Evolutionary conservation across 2,329 filamentous ascomycete species (phyloP).

Genomic region (Paracoccidioides brasiliensis): DNA sequence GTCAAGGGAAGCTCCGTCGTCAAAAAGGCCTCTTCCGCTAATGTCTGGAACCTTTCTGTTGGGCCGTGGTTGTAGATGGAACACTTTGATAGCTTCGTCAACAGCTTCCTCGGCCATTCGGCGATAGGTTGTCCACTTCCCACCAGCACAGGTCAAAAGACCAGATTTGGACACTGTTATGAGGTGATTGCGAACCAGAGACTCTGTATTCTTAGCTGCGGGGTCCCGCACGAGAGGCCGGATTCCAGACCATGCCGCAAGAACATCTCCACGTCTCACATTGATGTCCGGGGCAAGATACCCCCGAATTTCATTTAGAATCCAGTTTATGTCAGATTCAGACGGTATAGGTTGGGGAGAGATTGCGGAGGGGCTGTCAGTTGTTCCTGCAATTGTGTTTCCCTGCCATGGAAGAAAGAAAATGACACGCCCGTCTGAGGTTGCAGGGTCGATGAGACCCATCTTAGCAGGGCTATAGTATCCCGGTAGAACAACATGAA

Average conservation of each 20-base stretch:
- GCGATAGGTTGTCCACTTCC: conserved; percentile 87
- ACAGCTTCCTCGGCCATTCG: conserved; percentile 89
- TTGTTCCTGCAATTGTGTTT: conserved; percentile 82
- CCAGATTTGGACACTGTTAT: conserved; percentile 68
- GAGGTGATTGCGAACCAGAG: conserved; percentile 75
- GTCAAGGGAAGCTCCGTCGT: conserved; percentile 57
- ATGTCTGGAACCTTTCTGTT: conserved; percentile 51
- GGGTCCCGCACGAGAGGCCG: conserved; percentile 76
- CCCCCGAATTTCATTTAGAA: conserved; percentile 66
- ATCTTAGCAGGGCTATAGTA: conserved; percentile 78
- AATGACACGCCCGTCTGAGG: conserved; percentile 78
- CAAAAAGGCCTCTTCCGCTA: conserved; percentile 54
- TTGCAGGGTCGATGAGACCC: conserved; percentile 76
- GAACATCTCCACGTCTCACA: conserved; percentile 72
- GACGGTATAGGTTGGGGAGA: conserved; percentile 61
- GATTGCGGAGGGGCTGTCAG: conserved; percentile 63
- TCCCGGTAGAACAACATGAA: conserved; percentile 74
- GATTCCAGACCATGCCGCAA: conserved; percentile 82
- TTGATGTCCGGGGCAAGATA: conserved; percentile 77
- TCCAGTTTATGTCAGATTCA: conserved; percentile 80
- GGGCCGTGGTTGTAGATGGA: conserved; percentile 47
- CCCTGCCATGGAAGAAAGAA: conserved; percentile 92
- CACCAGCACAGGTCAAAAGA: conserved; percentile 71
- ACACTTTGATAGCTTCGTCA: conserved; percentile 61
- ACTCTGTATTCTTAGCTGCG: conserved; percentile 73